Percentiles rank a stretch among this genome's conserved stretches.
Evolutionary conservation across 1,284 basidiomycete species (phyloP).

Genomic region (Moesziomyces sp.): DNA sequence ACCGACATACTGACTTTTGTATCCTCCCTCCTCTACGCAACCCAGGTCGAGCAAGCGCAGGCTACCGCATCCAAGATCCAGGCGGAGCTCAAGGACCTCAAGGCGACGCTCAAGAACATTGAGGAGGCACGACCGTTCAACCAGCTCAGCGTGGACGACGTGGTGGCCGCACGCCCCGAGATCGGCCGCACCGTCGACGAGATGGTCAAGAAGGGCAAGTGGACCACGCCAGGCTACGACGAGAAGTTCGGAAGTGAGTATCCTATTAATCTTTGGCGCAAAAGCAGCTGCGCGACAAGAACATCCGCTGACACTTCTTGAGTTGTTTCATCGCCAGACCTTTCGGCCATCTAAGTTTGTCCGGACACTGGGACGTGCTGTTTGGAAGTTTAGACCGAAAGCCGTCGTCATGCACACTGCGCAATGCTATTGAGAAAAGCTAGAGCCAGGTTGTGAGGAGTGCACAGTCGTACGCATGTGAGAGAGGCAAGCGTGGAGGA

Average conservation of each 20-base stretch:
- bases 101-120: constrained; percentile 95
- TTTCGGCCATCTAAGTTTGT: constrained; percentile 54
- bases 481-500: no score
- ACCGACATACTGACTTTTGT: constrained; percentile 13
- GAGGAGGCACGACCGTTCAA: constrained; percentile 97
- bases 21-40: background rate
- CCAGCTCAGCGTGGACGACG: constrained; percentile 92
- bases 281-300: no score
- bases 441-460: no score
- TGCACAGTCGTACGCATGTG: no score
- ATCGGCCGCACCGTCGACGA: constrained; percentile 91
- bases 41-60: constrained; percentile 87
- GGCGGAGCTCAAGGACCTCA: constrained; percentile 89
- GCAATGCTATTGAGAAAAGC: constrained; percentile 11
- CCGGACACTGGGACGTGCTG: no score
- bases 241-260: constrained; percentile 67
- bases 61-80: constrained; percentile 92
- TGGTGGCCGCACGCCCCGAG: constrained; percentile 91
- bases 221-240: constrained; percentile 76
- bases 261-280: no score
- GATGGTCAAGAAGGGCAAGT: constrained; percentile 99
- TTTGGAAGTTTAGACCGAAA: no score
- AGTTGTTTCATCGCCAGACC: constrained; percentile 29
- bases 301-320: constrained; percentile 1
- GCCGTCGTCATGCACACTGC: background rate